A percentile compares a stretch with the other conserved stretches of the same genome.
Evolutionary conservation across 108 stramenopile genomes (phyloP).

Genomic region (Cyclotella choctawhatcheeana): DNA sequence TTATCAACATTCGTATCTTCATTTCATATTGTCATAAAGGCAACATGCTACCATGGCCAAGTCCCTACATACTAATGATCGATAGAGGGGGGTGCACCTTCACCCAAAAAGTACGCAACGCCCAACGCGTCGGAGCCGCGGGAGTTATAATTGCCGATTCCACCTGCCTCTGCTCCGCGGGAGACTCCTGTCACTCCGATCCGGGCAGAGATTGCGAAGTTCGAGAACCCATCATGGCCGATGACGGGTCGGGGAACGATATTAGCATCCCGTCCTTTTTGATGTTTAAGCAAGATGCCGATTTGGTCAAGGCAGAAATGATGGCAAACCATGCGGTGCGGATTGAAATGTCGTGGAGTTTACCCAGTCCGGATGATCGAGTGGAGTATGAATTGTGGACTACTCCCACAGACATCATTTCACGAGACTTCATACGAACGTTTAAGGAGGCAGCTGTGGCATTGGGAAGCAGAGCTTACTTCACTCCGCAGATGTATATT

Average conservation of each 20-base stretch:
- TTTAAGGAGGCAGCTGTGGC: slow-evolving; percentile 77
- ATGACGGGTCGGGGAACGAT: slow-evolving; percentile 93
- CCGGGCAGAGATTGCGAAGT: slow-evolving; percentile 60
- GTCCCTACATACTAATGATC: slow-evolving; percentile 87
- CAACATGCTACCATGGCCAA: slow-evolving; percentile 54
- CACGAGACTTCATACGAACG: slow-evolving; percentile 67
- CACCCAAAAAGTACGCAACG: slow-evolving; percentile 85
- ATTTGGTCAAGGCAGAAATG: slow-evolving; percentile 64
- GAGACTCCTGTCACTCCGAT: slow-evolving; percentile 41
- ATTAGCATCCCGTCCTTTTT: slow-evolving; percentile 90
- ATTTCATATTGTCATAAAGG: slow-evolving; percentile 7
- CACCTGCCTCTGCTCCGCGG: slow-evolving; percentile 78
- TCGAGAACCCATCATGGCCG: slow-evolving; percentile 96
- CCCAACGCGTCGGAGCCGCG: slow-evolving; percentile 90
- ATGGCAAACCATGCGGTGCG: slow-evolving; percentile 63
- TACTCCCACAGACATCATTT: slow-evolving; percentile 69
- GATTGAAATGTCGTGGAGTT: slow-evolving; percentile 87
- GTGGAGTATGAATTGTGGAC: slow-evolving; percentile 92
- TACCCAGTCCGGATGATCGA: slow-evolving; percentile 85
- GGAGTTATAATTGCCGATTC: slow-evolving; percentile 94
- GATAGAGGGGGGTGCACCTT: slow-evolving; percentile 88
- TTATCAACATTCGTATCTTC: not conserved
- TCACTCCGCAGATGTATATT: slow-evolving; percentile 90
- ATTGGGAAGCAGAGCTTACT: slow-evolving; percentile 76
- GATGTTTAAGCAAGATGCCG: slow-evolving; percentile 84